Percentiles rank a stretch among this genome's conserved stretches.
phyloP scores from a whole-genome alignment of 179 eudicot species.

The Pouteria campechiana region DNA sequence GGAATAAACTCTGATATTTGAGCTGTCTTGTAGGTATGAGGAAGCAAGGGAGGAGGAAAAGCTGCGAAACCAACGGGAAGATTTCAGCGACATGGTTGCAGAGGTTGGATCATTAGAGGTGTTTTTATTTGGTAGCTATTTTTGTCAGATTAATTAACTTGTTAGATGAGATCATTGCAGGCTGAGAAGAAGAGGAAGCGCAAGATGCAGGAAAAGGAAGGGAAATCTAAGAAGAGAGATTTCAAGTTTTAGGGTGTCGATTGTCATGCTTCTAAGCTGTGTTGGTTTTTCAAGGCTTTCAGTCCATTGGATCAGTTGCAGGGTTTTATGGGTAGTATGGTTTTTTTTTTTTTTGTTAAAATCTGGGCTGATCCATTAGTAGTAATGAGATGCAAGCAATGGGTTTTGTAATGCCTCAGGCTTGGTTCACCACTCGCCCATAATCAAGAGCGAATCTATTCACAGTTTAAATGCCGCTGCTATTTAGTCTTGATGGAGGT shows the following conservation, averaged over 20 bases:
- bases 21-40: constrained; percentile 45
- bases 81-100: constrained; percentile 91
- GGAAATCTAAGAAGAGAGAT: constrained; percentile 63
- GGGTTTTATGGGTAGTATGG: too few relatives aligned
- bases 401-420: too few relatives aligned
- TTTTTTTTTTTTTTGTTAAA: too few relatives aligned
- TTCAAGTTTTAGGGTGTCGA: constrained; percentile 56
- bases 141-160: background rate
- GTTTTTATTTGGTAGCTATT: background rate
- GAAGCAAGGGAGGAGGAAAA: constrained; percentile 94
- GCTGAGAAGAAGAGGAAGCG: constrained; percentile 62
- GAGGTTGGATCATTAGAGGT: constrained; percentile 30
- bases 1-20: background rate
- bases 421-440: too few relatives aligned
- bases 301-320: too few relatives aligned
- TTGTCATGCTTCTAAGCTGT: too few relatives aligned
- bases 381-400: too few relatives aligned
- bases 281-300: too few relatives aligned
- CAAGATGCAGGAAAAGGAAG: constrained; percentile 69
- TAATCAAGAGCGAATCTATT: too few relatives aligned
- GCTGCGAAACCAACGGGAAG: constrained; percentile 65
- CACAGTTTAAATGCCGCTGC: too few relatives aligned
- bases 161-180: constrained; percentile 17
- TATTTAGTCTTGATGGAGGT: too few relatives aligned
- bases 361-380: too few relatives aligned